phyloP scores from a whole-genome alignment of 2,329 filamentous ascomycete species.

The Aspergillus sp. region DNA sequence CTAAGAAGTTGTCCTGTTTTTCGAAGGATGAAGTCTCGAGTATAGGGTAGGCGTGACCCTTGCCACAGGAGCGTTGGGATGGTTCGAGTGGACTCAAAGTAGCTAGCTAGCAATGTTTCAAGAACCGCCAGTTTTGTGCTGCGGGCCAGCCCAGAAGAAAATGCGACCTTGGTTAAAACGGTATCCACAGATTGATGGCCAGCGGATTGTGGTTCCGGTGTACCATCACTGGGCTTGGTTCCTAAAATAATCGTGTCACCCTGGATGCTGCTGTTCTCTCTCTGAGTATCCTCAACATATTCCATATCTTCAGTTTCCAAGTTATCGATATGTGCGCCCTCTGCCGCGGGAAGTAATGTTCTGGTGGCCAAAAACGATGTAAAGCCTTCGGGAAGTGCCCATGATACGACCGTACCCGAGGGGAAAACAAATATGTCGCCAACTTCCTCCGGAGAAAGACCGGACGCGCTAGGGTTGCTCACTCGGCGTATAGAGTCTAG shows the following conservation, averaged over 20 bases:
- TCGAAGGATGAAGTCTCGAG: slow-evolving; percentile 76
- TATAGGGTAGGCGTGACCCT: slow-evolving; percentile 63
- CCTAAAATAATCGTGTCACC: slow-evolving; percentile 89
- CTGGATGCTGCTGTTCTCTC: slow-evolving; percentile 73
- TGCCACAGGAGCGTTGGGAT: slow-evolving; percentile 77
- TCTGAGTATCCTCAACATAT: slow-evolving; percentile 71
- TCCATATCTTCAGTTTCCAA: slow-evolving; percentile 89
- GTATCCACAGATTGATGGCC: slow-evolving; percentile 51
- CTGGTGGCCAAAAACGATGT: slow-evolving; percentile 68
- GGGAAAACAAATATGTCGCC: slow-evolving; percentile 96
- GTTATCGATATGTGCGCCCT: slow-evolving; percentile 67
- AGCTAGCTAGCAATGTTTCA: slow-evolving; percentile 76
- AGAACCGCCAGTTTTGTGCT: slow-evolving; percentile 92
- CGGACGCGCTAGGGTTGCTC: slow-evolving; percentile 39
- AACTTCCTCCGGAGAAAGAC: slow-evolving; percentile 47
- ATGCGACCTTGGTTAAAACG: slow-evolving; percentile 90
- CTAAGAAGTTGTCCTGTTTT: slow-evolving; percentile 91
- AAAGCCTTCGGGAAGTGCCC: slow-evolving; percentile 77
- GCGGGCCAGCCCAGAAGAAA: slow-evolving; percentile 88
- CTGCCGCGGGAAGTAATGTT: slow-evolving; percentile 72
- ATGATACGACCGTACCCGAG: slow-evolving; percentile 88
- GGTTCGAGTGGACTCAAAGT: slow-evolving; percentile 80
- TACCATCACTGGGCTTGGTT: slow-evolving; percentile 55
- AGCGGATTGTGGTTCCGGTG: slow-evolving; percentile 21
- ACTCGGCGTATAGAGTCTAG: slow-evolving; percentile 47